phyloP scores from a whole-genome alignment of 1,139 yeast genomes.

The Insectozyma bohioensis region DNA sequence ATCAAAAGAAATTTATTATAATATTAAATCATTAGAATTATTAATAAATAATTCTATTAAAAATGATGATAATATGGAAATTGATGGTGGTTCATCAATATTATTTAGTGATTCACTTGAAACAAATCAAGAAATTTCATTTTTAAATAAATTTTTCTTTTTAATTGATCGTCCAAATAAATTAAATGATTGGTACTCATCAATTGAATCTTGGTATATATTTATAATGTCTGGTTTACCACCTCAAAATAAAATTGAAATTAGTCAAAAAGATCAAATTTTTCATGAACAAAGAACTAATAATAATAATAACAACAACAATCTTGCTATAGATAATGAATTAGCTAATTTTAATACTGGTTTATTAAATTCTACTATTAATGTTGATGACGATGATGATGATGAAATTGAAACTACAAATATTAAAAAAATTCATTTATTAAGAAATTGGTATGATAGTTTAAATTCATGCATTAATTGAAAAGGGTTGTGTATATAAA shows the following conservation, averaged over 20 bases:
- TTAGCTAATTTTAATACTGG: conserved; percentile 15
- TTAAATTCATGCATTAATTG: too few relatives aligned
- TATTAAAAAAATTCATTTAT: conserved; percentile 7
- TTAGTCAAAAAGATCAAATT: conserved; percentile 44
- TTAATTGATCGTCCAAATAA: conserved; percentile 20
- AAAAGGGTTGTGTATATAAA: too few relatives aligned
- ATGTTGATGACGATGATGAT: conserved; percentile 7
- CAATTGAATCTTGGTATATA: conserved; percentile 28
- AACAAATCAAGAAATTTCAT: conserved; percentile 11
- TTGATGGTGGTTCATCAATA: conserved; percentile 9
- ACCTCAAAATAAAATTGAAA: conserved; percentile 21
- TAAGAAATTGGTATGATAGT: conserved; percentile 6
- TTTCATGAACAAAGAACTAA: conserved; percentile 36
- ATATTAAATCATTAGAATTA: conserved; percentile 25
- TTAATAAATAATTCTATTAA: conserved; percentile 1
- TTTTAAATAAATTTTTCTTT: conserved; percentile 19
- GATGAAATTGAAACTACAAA: conserved; percentile 4
- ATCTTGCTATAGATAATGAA: conserved; percentile 8
- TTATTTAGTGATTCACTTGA: conserved; percentile 1
- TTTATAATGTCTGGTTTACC: conserved; percentile 34
- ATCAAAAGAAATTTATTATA: conserved; percentile 24
- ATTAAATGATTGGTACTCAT: conserved; percentile 18
- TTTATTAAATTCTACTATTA: conserved; percentile 12
- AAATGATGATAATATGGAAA: conserved; percentile 15
- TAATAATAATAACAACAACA: conserved; percentile 9